A percentile compares a stretch with the other conserved stretches of the same genome.
These are phyloP conservation scores for Teratosphaeria viscida DNA, from an alignment of 2,329 filamentous ascomycete genomes.

Conservation along the genomic window DNA sequence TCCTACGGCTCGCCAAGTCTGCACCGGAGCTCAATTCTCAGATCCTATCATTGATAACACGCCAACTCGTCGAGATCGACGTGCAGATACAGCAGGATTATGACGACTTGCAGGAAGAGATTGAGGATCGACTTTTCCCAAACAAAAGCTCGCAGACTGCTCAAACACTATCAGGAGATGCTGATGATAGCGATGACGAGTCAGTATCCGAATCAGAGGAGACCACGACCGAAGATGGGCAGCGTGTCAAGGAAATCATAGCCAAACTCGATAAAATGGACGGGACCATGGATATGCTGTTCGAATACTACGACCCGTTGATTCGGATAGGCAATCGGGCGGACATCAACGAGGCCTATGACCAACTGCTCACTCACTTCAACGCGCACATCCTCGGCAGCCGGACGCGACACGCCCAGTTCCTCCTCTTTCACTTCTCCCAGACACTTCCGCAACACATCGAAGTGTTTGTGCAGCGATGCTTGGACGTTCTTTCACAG, in stretches of 20 bases:
- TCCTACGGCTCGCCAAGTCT: constrained; percentile 68
- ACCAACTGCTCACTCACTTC: constrained; percentile 76
- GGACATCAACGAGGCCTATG: constrained; percentile 61
- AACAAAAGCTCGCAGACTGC: constrained; percentile 29
- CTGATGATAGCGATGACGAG: constrained; percentile 55
- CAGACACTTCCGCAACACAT: constrained; percentile 70
- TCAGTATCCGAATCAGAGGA: constrained; percentile 56
- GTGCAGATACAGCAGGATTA: constrained; percentile 90
- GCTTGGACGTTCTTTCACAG: constrained; percentile 64
- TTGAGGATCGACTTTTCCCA: constrained; percentile 60
- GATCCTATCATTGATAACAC: constrained; percentile 71
- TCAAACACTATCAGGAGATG: constrained; percentile 37
- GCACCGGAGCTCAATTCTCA: constrained; percentile 67
- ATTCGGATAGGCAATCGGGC: constrained; percentile 60
- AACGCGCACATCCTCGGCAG: constrained; percentile 79
- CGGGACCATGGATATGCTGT: constrained; percentile 76
- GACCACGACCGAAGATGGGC: constrained; percentile 45
- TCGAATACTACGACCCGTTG: constrained; percentile 65
- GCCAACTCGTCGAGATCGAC: constrained; percentile 84
- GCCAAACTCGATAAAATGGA: constrained; percentile 87
- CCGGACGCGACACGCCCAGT: constrained; percentile 86
- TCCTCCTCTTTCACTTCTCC: constrained; percentile 89
- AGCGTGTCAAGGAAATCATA: constrained; percentile 60
- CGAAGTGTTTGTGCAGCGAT: constrained; percentile 74
- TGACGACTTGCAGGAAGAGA: constrained; percentile 83